Percentiles rank a stretch among this genome's conserved stretches.
Evolutionary conservation across 2,329 filamentous ascomycete species (phyloP).

Genomic region (Westerdykella aurantiaca): DNA sequence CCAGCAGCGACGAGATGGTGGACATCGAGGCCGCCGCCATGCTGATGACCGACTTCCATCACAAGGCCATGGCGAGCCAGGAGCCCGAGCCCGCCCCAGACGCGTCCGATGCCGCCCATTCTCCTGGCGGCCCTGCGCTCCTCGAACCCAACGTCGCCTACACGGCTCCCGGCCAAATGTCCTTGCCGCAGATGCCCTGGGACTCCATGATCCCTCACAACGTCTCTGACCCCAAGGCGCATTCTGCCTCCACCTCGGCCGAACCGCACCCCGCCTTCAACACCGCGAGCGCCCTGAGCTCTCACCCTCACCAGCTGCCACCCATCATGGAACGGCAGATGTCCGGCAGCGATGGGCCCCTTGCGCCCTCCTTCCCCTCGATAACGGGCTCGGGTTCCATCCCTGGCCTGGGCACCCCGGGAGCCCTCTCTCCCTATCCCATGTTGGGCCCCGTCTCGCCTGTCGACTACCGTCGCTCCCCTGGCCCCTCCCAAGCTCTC

Average conservation of each 20-base stretch:
- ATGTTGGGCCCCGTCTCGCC: conserved; percentile 64
- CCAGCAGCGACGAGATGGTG: conserved; percentile 81
- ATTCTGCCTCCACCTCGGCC: conserved; percentile 65
- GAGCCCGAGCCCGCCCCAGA: conserved; percentile 50
- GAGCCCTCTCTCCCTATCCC: conserved; percentile 66
- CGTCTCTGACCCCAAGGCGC: conserved; percentile 65
- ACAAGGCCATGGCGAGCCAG: conserved; percentile 82
- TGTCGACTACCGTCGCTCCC: conserved; percentile 64
- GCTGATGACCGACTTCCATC: conserved; percentile 96
- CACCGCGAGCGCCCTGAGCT: conserved; percentile 52
- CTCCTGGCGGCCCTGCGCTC: conserved; percentile 63
- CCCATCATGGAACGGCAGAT: conserved; percentile 62
- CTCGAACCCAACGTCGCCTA: conserved; percentile 76
- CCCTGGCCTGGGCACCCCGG: conserved; percentile 63
- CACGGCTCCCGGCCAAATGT: conserved; percentile 62
- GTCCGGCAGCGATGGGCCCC: conserved; percentile 50
- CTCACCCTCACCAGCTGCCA: conserved; percentile 58
- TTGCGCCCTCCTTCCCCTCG: conserved; percentile 61
- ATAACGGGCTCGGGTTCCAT: conserved; percentile 67
- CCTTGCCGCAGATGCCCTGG: conserved; percentile 84
- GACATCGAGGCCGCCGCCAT: conserved; percentile 97
- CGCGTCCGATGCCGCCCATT: conserved; percentile 61
- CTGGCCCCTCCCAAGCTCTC: conserved; percentile 60
- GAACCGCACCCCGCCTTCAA: conserved; percentile 56
- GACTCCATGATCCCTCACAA: conserved; percentile 74